These are phyloP conservation scores for Dryas octopetala DNA, from an alignment of 306 rosid species.

Conservation along the genomic window DNA sequence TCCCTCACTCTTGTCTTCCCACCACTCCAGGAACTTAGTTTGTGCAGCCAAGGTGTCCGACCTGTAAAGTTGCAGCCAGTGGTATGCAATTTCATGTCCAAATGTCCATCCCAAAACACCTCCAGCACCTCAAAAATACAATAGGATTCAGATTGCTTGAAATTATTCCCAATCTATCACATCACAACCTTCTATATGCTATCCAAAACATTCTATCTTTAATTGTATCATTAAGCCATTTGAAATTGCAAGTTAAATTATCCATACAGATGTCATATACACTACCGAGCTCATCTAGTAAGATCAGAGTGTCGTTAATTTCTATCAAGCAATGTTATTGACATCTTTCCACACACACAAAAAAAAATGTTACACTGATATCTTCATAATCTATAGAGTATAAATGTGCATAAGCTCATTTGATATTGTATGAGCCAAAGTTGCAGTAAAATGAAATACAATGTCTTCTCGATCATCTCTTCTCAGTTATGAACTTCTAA, in stretches of 20 bases:
- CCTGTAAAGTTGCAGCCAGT: conserved; percentile 77
- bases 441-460: no score
- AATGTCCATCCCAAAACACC: conserved; percentile 66
- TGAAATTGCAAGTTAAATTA: not conserved
- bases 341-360: no score
- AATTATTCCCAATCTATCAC: not conserved
- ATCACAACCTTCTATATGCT: not conserved
- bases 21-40: conserved; percentile 84
- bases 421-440: no score
- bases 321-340: no score
- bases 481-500: no score
- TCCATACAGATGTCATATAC: not conserved
- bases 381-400: not conserved
- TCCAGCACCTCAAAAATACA: conserved; percentile 65
- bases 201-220: not conserved
- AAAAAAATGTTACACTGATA: not conserved
- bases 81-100: conserved; percentile 74
- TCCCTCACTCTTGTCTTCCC: conserved; percentile 55
- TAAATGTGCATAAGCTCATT: not conserved
- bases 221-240: not conserved
- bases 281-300: not conserved
- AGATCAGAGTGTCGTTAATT: not conserved
- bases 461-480: no score
- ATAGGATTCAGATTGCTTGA: not conserved
- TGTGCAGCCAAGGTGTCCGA: conserved; percentile 71